A percentile compares a stretch with the other conserved stretches of the same genome.
phyloP scores from a whole-genome alignment of 2,329 filamentous ascomycete genomes.

The Drechslerella coelobrocha region DNA sequence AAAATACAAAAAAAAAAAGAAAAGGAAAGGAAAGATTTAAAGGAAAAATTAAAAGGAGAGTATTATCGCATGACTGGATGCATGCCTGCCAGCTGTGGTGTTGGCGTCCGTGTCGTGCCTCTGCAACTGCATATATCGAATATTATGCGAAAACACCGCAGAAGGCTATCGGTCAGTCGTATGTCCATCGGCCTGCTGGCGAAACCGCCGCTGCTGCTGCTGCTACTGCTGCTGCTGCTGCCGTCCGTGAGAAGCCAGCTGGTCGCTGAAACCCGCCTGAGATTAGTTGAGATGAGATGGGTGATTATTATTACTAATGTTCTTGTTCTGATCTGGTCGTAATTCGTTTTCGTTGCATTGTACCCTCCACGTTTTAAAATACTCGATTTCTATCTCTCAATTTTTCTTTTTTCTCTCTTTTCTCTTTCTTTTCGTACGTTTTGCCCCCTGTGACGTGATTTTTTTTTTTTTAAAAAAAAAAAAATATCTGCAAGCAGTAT shows the following conservation, averaged over 20 bases:
- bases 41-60: background rate
- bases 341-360: background rate
- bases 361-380: background rate
- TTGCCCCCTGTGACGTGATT: background rate
- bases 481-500: background rate
- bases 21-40: no score
- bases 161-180: background rate
- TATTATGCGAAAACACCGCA: no score
- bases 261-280: background rate
- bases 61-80: slow-evolving; percentile 2
- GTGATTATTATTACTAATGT: slow-evolving; percentile 1
- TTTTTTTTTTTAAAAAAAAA: background rate
- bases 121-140: background rate
- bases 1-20: no score
- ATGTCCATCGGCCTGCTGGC: background rate
- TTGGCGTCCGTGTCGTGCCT: slow-evolving; percentile 1
- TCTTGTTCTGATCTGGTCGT: background rate
- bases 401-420: background rate
- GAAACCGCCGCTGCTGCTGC: background rate
- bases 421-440: background rate
- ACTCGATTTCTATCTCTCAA: background rate
- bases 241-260: background rate
- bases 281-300: background rate
- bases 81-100: background rate
- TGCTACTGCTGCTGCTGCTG: no score